A percentile compares a stretch with the other conserved stretches of the same genome.
Conservation (phyloP, 129 eudicot species). For the Silybum marianum region DNA sequence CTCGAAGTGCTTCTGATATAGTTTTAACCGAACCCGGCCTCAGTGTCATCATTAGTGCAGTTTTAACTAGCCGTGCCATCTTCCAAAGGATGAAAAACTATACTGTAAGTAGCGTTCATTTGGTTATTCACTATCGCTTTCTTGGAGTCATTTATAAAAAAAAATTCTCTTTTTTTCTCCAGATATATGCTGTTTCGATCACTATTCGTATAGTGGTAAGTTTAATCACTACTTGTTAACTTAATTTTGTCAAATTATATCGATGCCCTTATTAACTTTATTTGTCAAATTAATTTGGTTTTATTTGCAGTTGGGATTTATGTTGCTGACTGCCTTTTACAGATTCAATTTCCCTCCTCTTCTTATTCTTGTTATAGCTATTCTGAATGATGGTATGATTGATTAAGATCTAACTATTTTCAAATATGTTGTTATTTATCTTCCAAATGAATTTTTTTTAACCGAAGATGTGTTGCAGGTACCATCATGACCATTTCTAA, state of each 20-base stretch:
- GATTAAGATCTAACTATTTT: not conserved
- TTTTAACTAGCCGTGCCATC: conserved; percentile 48
- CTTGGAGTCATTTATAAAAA: conserved; percentile 6
- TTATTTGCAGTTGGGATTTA: conserved; percentile 51
- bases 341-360: conserved; percentile 55
- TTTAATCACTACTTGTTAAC: not conserved
- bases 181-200: conserved; percentile 62
- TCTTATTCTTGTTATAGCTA: conserved; percentile 60
- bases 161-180: conserved; percentile 16
- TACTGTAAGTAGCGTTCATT: conserved; percentile 16
- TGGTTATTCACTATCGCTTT: conserved; percentile 4
- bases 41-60: conserved; percentile 52
- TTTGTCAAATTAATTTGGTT: not conserved
- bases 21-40: conserved; percentile 52
- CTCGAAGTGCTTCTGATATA: conserved; percentile 48
- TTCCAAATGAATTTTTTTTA: not conserved
- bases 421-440: conserved; percentile 1
- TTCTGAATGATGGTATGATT: conserved; percentile 55
- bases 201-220: conserved; percentile 60
- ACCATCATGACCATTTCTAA: conserved; percentile 57
- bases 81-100: conserved; percentile 51
- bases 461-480: conserved; percentile 27
- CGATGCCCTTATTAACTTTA: not conserved
- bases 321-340: conserved; percentile 57
- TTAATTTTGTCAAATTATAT: not conserved